A percentile compares a stretch with the other conserved stretches of the same genome.
Evolutionary conservation across 768 basidiomycete genomes (phyloP).

Genomic region (Suillus discolor): DNA sequence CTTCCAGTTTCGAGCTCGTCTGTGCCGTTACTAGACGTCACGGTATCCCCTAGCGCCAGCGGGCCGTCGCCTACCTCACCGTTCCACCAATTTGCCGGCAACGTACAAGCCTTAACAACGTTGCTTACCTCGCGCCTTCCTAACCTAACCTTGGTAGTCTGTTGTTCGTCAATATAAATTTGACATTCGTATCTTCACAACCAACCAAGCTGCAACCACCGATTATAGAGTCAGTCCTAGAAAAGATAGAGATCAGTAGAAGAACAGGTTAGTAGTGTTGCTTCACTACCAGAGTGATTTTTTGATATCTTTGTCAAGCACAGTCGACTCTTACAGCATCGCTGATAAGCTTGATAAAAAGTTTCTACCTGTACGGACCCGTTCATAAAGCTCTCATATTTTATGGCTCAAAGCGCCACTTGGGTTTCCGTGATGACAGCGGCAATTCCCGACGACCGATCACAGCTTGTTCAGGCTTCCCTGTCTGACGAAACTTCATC

Average conservation of each 20-base stretch:
- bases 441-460: slow-evolving; percentile 62
- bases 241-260: slow-evolving; percentile 12
- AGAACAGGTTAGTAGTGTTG: slow-evolving; percentile 21
- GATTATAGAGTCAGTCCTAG: slow-evolving; percentile 2
- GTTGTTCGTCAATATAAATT: slow-evolving; percentile 8
- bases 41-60: slow-evolving; percentile 5
- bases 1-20: slow-evolving; percentile 20
- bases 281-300: slow-evolving; percentile 12
- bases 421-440: slow-evolving; percentile 43
- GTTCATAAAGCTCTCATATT: slow-evolving; percentile 20
- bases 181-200: slow-evolving; percentile 6
- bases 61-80: slow-evolving; percentile 5
- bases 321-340: slow-evolving; percentile 14
- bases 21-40: slow-evolving; percentile 8
- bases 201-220: not conserved
- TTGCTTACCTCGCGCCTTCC: slow-evolving; percentile 7
- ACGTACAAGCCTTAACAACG: slow-evolving; percentile 4
- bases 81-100: slow-evolving; percentile 16
- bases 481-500: slow-evolving; percentile 29
- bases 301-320: slow-evolving; percentile 12
- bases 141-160: slow-evolving; percentile 8
- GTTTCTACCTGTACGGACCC: slow-evolving; percentile 30
- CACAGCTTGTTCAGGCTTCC: slow-evolving; percentile 43
- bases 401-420: slow-evolving; percentile 43
- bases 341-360: slow-evolving; percentile 16